Evolutionary conservation across 495 filamentous ascomycete genomes (phyloP), one percentile per base, ranked within the genome.

Genomic region (Aspergillus funiculosus): DNA sequence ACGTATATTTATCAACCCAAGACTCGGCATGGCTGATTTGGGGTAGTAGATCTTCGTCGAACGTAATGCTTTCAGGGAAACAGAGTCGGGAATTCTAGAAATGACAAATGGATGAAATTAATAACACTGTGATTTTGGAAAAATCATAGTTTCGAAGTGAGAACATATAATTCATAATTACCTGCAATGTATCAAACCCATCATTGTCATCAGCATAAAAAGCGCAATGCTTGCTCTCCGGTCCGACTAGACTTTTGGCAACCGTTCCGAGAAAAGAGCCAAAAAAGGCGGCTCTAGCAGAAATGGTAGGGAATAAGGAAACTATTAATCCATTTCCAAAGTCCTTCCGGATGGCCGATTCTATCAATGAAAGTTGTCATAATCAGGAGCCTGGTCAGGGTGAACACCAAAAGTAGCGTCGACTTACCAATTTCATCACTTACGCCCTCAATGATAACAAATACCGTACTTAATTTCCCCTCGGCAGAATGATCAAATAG

Each of bases 371-470:
- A 30, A 25, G 14, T 1, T 9, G 13, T 18, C n/a, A 27, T 25
- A 7, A 22, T 48, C 11, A 48, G 46, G 19, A 27, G 5, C 18
- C 13, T 14, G 24, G 28, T 36, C 17, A 3, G 27, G 13, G 19
- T 28, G 9, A 6, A 14, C 9, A 21, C 29, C 8, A 24, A 18
- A 17, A 10, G 21, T 9, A 6, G 13, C 4, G 4, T 27, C 27
- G 25, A 53, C 61, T 19, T 60, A 78, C 77, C 67, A 50, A 62
- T 38, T 45, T 64, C 53, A 29, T 65, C 31, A 30, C 61, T 60
- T 7, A 77, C 43, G 14, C 71, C 73, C 10, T 82, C 77, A 4
- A 79, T 13, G 31, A 77, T 39, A 13, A 80, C 46, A 15, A 80
- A 42, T 18, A 63, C 58, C 38, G 61, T 66, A 19, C 55, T 43